Evolutionary conservation across 176 grass and related monocot species (phyloP).

Genomic region (Carex scoparia): DNA sequence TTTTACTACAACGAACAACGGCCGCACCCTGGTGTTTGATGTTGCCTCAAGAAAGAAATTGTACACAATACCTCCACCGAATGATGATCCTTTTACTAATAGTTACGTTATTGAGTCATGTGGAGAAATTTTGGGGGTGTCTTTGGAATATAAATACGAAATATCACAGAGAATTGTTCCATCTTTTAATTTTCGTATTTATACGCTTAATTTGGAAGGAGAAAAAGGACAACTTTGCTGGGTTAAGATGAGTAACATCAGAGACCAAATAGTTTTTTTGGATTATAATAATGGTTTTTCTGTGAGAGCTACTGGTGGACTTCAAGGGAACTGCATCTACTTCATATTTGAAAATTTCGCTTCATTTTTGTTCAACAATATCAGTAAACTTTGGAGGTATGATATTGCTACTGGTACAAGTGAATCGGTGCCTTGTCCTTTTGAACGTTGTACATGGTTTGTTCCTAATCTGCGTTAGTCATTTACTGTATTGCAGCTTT

Average conservation of each 20-base stretch:
- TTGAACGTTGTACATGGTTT: not conserved
- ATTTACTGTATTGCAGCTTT: not conserved
- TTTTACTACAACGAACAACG: not conserved
- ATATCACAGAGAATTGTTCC: too few species aligned
- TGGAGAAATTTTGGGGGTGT: not conserved
- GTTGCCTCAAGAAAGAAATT: not conserved
- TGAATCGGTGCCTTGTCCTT: not conserved
- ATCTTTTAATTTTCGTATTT: not conserved
- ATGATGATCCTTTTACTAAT: not conserved
- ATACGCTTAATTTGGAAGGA: not conserved
- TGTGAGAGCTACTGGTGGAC: not conserved
- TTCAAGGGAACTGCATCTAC: constrained; percentile 7
- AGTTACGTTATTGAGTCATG: not conserved
- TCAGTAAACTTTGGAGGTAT: not conserved
- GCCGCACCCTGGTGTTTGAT: not conserved
- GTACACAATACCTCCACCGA: not conserved
- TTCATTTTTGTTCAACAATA: not conserved
- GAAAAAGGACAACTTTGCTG: not conserved
- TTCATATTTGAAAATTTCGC: not conserved
- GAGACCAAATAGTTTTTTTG: not conserved
- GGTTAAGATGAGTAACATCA: not conserved
- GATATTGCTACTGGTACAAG: not conserved
- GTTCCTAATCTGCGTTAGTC: not conserved
- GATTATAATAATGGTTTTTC: not conserved
- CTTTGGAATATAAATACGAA: not conserved